phyloP scores from a whole-genome alignment of 805 yeast species.

The Suhomyces kilbournensis region DNA sequence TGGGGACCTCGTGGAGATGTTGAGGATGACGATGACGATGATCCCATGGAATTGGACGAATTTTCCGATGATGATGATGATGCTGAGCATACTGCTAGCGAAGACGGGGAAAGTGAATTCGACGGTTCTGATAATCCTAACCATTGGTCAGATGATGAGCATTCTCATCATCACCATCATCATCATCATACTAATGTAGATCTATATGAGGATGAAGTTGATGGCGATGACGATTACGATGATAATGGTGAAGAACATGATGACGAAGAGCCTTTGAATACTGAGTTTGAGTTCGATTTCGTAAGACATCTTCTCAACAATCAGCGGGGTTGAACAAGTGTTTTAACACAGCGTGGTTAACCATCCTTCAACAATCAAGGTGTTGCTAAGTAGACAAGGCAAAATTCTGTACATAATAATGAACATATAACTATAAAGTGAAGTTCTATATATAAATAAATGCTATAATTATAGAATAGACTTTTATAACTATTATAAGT shows the following conservation, averaged over 20 bases:
- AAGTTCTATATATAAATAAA: no score
- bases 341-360: no score
- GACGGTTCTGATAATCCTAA: neutral
- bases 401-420: neutral
- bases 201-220: neutral
- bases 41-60: neutral
- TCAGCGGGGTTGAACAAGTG: neutral
- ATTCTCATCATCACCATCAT: neutral
- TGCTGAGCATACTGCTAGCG: neutral
- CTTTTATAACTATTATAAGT: no score
- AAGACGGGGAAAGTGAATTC: neutral
- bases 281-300: neutral
- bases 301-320: neutral
- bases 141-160: neutral
- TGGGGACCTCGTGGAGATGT: neutral
- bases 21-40: slow-evolving; percentile 6
- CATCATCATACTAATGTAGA: neutral
- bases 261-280: neutral
- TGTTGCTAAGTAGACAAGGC: no score
- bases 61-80: slow-evolving; percentile 4
- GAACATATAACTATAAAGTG: slow-evolving; percentile 46
- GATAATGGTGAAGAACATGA: neutral
- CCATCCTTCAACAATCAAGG: no score
- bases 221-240: neutral
- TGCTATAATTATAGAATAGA: no score